Base-by-base conservation (phyloP, 306 rosid genomes). In the Adenanthera pavonina region DNA sequence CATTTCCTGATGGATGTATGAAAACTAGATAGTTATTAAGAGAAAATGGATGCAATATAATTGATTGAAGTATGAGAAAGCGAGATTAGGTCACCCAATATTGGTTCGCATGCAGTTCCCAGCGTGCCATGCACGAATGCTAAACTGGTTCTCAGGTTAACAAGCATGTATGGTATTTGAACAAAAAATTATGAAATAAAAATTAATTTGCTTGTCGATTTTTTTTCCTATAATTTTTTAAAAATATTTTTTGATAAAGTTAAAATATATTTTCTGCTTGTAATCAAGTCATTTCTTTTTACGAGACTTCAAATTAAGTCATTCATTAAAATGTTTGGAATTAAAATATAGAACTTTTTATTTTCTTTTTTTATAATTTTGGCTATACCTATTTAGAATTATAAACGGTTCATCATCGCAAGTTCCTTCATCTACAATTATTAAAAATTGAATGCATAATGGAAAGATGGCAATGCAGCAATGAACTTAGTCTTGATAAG, bases 371-470 rank as follows among this genome's bases (percentile, higher is more conserved):
- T 25, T 25, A 25, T 25, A 25, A 25, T 25, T 25, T 25, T 25
- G 30, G 1, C 30, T 25, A 25, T 25, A 25, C 30, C 30, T 25
- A 25, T 25, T 25, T 25, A 25, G 30, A 25, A 25, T 25, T 25
- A 25, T 25, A 25, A 25, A 25, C 30, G 1, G 30, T 25, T 25
- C 30, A 72, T 88, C 74, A 4, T 77, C 91, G 43, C 30, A 77
- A 74, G 69, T 79, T 83, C 49, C 85, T 81, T 87, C 90, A 71
- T 84, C 94, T 90, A 84, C 72, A 3, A 77, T 66, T 41, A 87
- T 49, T 57, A 72, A 78, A 70, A 84, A 62, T 36, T 43, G 64
- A 80, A 82, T 72, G 64, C 30, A 56, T 11, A 30, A 71, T 75
- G 7, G 78, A 65, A 72, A 74, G 65, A 81, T 35, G 61, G 69